Percentiles rank a stretch among this genome's conserved stretches.
These are phyloP conservation scores for Lablab purpureus DNA, from an alignment of 306 rosid genomes.

Conservation along the genomic window DNA sequence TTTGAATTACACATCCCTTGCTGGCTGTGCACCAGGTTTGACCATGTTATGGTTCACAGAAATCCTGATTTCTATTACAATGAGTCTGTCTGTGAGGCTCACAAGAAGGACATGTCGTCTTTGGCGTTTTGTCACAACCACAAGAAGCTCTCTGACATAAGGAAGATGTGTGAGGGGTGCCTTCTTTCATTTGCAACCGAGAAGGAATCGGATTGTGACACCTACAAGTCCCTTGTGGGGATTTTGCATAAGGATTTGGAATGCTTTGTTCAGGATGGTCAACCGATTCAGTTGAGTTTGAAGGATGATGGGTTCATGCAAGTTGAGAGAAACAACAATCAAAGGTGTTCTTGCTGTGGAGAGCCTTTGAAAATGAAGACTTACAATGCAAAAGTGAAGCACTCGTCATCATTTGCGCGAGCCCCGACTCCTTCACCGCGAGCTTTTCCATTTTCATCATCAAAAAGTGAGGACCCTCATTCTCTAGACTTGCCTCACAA, in stretches of 20 bases:
- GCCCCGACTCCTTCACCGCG: conserved; percentile 83
- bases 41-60: conserved; percentile 63
- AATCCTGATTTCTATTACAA: conserved; percentile 73
- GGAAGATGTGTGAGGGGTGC: conserved; percentile 86
- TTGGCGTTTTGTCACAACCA: conserved; percentile 85
- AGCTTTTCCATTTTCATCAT: conserved; percentile 40
- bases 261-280: conserved; percentile 70
- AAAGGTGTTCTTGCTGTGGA: conserved; percentile 80
- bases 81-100: conserved; percentile 75
- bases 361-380: conserved; percentile 62
- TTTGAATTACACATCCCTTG: conserved; percentile 79
- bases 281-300: conserved; percentile 61
- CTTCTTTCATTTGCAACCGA: conserved; percentile 84
- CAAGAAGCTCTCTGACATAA: conserved; percentile 73
- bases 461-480: conserved; percentile 44
- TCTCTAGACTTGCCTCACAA: conserved; percentile 56
- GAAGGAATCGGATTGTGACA: conserved; percentile 70
- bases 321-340: conserved; percentile 40
- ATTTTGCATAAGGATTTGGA: conserved; percentile 87
- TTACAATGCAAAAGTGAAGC: conserved; percentile 50
- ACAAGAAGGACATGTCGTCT: conserved; percentile 77
- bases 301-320: conserved; percentile 56
- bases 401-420: conserved; percentile 34
- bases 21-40: conserved; percentile 80
- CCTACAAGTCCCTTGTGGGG: conserved; percentile 84